Evolutionary conservation across 2,329 filamentous ascomycete genomes (phyloP).

Genomic region (Fusarium euwallaceae): DNA sequence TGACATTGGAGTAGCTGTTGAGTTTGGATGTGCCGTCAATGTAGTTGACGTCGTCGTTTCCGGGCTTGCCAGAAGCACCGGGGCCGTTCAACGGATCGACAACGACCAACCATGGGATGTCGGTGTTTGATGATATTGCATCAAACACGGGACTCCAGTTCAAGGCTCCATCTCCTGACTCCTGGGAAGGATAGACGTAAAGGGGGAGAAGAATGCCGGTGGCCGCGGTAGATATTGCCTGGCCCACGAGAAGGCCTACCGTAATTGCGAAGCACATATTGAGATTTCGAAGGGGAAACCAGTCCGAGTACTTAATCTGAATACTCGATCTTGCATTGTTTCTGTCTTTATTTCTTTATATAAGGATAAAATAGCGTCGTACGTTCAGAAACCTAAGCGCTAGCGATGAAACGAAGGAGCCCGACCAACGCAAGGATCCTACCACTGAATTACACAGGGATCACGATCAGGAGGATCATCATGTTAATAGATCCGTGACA

Average conservation of each 20-base stretch:
- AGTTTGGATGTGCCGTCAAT: conserved; percentile 40
- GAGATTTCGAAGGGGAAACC: neutral
- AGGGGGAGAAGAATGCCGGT: conserved; percentile 40
- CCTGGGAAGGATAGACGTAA: conserved; percentile 40
- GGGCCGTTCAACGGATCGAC: conserved; percentile 41
- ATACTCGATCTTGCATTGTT: no score
- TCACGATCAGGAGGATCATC: neutral
- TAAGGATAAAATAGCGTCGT: neutral
- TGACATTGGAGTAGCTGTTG: conserved; percentile 37
- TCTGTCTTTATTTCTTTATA: neutral
- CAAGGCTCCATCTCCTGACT: conserved; percentile 34
- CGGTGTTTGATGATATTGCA: conserved; percentile 15
- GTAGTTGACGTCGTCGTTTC: conserved; percentile 39
- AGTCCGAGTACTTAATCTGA: no score
- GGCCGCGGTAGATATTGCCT: conserved; percentile 5
- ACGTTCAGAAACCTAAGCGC: neutral
- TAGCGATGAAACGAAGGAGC: neutral
- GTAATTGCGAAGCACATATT: neutral
- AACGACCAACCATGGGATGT: conserved; percentile 34
- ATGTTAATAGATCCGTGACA: neutral
- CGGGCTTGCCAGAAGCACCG: conserved; percentile 32
- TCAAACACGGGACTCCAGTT: conserved; percentile 41
- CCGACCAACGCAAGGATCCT: neutral
- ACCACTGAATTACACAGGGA: neutral
- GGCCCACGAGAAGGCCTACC: neutral